Conservation (phyloP, 108 stramenopile species). For the Skeletonema menzelii region DNA sequence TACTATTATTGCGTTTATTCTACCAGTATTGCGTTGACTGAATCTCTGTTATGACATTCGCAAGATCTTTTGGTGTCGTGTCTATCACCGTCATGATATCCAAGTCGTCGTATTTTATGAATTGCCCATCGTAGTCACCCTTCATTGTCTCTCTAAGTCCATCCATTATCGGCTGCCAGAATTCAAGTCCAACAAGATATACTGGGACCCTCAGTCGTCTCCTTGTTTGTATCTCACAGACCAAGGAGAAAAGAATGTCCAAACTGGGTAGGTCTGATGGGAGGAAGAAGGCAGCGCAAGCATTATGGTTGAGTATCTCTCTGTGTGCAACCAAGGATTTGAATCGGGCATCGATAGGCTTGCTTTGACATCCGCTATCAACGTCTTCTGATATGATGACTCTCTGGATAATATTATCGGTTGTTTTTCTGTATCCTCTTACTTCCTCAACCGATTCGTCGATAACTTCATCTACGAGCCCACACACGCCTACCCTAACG, state of each 20-base stretch:
- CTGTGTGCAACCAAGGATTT: constrained; percentile 28
- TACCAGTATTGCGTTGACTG: no score
- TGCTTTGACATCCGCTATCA: not conserved
- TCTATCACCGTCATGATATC: constrained; percentile 34
- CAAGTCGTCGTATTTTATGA: constrained; percentile 29
- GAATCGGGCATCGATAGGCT: constrained; percentile 18
- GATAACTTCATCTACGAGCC: constrained; percentile 14
- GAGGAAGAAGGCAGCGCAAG: constrained; percentile 25
- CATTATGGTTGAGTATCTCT: constrained; percentile 24
- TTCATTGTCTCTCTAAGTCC: constrained; percentile 17
- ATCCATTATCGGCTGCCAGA: constrained; percentile 36
- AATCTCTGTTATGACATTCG: constrained; percentile 4
- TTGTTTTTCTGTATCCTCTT: not conserved
- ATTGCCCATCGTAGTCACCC: constrained; percentile 35
- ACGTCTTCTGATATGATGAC: constrained; percentile 33
- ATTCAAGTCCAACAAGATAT: constrained; percentile 24
- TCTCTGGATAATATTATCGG: constrained; percentile 16
- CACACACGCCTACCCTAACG: constrained; percentile 16
- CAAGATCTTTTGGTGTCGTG: constrained; percentile 17
- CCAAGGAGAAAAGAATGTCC: constrained; percentile 31
- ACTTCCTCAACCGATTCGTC: not conserved
- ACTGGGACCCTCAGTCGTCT: constrained; percentile 25
- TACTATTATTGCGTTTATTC: no score
- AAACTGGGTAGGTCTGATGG: constrained; percentile 25
- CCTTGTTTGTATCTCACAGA: constrained; percentile 38